Evolutionary conservation across 345 rosid species (phyloP), one percentile per base, ranked within the genome.

Genomic region (Syzygium oleosum): DNA sequence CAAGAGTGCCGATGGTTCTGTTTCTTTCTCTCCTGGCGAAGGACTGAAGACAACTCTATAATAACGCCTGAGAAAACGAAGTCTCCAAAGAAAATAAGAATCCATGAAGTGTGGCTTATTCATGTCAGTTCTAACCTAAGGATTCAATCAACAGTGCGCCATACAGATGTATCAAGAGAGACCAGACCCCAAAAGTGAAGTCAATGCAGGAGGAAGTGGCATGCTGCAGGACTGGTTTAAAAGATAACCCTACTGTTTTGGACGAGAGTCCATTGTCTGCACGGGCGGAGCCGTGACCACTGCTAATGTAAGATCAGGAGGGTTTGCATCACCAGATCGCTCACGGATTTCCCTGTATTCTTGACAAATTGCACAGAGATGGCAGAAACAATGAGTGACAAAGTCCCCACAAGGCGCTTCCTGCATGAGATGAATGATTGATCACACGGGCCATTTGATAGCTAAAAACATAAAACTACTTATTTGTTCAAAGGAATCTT

Each of bases 341-440:
- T 93, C 97, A 38, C 94, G 88, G 54, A 94, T 94, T 93, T 97
- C 98, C 89, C 98, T 92, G 59, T 94, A 96, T 88, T 96, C 99
- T 92, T 97, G 99, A 91, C 99, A 95, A 89, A 94, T 91, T 52
- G 99, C 98, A 87, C 99, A 96, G 86, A 95, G 93, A 93, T 97
- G 99, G 90, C 99, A 97, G 92, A 92, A 96, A 88, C 94, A 94
- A 90, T 95, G 99, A 55, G 99, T 94, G 13, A 91, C 91, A 16
- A 95, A 92, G 90, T 96, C 99, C 84, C 96, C 93, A 88, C 99
- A 97, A 34, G 98, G 98, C 27, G 95, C 99, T 88, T 95, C 99
- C 99, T 97, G 94, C 92, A 84, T 52, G 77, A 31, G 78, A 53
- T 85, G 29, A 23, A 73, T 22, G 61, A 65, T 38, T 73, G 49